A percentile compares a stretch with the other conserved stretches of the same genome.
Evolutionary conservation across 768 basidiomycete genomes (phyloP).

Genomic region (Gymnopilus dilepis): DNA sequence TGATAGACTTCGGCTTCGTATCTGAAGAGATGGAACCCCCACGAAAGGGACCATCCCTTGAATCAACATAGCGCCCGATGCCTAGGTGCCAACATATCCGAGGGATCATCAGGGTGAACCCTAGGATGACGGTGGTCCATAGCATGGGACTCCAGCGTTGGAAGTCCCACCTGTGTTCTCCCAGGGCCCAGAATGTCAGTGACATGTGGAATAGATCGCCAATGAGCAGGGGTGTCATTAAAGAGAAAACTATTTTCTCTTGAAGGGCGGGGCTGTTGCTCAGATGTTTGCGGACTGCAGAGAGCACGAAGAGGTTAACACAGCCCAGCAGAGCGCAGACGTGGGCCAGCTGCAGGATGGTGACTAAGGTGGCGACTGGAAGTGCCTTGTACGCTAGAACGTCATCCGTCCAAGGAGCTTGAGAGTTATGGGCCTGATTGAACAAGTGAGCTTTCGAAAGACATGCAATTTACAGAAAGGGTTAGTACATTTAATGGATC

Average conservation of each 20-base stretch:
- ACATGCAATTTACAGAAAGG: neutral
- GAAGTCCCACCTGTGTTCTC: constrained; percentile 69
- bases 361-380: constrained; percentile 68
- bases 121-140: constrained; percentile 68
- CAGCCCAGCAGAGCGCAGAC: constrained; percentile 77
- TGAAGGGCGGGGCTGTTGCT: constrained; percentile 63
- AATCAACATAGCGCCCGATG: constrained; percentile 73
- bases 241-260: constrained; percentile 69
- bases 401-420: constrained; percentile 72
- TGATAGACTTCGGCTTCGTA: constrained; percentile 6
- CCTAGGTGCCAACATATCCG: constrained; percentile 78
- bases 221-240: constrained; percentile 70
- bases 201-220: constrained; percentile 72
- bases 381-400: constrained; percentile 53
- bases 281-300: constrained; percentile 64
- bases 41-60: constrained; percentile 52
- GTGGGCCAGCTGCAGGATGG: constrained; percentile 76
- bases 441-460: constrained; percentile 7
- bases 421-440: constrained; percentile 70
- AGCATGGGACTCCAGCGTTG: constrained; percentile 70
- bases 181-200: constrained; percentile 77
- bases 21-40: constrained; percentile 17
- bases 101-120: constrained; percentile 69
- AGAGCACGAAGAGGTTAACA: constrained; percentile 70
- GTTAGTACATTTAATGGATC: constrained; percentile 64